Base-by-base conservation (phyloP, 768 basidiomycete genomes). In the Amyloporia xantha region DNA sequence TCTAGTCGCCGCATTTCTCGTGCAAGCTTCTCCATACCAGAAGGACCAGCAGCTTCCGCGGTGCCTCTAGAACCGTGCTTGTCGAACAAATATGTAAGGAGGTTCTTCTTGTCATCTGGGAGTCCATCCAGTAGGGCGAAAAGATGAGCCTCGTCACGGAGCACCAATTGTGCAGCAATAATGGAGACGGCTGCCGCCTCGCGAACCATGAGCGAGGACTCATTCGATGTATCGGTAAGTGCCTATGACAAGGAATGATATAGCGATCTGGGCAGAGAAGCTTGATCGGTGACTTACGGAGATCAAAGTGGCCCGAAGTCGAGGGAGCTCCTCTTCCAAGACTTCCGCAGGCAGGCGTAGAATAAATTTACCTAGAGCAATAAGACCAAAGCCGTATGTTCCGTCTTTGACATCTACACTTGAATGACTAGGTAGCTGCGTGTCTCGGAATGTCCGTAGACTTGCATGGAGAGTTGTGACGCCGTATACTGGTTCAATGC, bases 61-160 rank as follows among this genome's bases (percentile, higher is more conserved):
- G 61, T 48, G 26, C 78, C 86, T 19, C 90, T 73, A 9, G 77
- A 86, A 26, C 82, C 82, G 58, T 91, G 86, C 63, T 91, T 92
- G 64, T 91, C 90, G 55, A 93, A 93, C 49, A 91, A 71, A 56
- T 93, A 93, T 1, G 91, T 90, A 42, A 93, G 70, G 15, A 92
- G 71, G 61, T 93, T 91, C 73, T 91, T 91, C 74, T 92, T 90
- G 58, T 89, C 88, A 52, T 90, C 85, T n/a, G 87, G 81, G 36
- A 93, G 72, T 4, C 85, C 86, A 49, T 89, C 86, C 39, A 93
- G 69, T 15, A 93, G 76, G 30, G 79, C 71, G 57, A 93, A 93
- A 1, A 93, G 71, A 55, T 90, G 87, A 0, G 82, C 81, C 61
- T 92, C 91, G 59, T 93, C 90, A 21, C 81, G 78, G 35, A 93